phyloP scores from a whole-genome alignment of 495 filamentous ascomycete species.

The Lophium mytilinum region DNA sequence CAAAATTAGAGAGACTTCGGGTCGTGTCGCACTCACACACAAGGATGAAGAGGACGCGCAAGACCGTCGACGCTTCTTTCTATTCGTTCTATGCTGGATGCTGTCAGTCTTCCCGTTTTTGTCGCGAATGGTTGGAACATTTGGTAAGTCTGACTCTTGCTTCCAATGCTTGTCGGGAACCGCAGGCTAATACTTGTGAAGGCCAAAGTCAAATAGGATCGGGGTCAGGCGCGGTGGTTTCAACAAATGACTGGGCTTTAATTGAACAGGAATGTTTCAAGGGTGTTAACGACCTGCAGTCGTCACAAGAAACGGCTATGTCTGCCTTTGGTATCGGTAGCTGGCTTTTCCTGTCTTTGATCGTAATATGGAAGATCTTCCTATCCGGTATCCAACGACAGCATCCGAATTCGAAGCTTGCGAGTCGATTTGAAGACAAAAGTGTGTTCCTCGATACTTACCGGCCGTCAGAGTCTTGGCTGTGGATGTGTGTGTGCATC shows the following conservation, averaged over 20 bases:
- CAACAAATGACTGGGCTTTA: conserved; percentile 13
- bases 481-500: not conserved
- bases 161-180: not conserved
- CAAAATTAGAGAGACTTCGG: too few species aligned
- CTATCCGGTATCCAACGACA: conserved; percentile 12
- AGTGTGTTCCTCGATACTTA: not conserved
- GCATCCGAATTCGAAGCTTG: conserved; percentile 9
- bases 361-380: not conserved
- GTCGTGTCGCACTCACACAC: not conserved
- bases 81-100: conserved; percentile 16
- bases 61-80: conserved; percentile 11
- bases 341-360: not conserved
- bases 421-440: not conserved
- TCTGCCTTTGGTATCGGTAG: not conserved
- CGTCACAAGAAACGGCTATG: not conserved
- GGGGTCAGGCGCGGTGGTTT: not conserved
- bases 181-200: not conserved
- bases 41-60: not conserved
- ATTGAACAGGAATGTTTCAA: not conserved
- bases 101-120: conserved; percentile 28
- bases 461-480: not conserved
- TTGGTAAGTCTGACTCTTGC: conserved; percentile 4
- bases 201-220: conserved; percentile 2
- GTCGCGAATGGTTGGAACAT: conserved; percentile 21
- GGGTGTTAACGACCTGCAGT: not conserved